Base-by-base conservation (phyloP, 352 stramenopile species). In the Globisporangium uncinulatum region DNA sequence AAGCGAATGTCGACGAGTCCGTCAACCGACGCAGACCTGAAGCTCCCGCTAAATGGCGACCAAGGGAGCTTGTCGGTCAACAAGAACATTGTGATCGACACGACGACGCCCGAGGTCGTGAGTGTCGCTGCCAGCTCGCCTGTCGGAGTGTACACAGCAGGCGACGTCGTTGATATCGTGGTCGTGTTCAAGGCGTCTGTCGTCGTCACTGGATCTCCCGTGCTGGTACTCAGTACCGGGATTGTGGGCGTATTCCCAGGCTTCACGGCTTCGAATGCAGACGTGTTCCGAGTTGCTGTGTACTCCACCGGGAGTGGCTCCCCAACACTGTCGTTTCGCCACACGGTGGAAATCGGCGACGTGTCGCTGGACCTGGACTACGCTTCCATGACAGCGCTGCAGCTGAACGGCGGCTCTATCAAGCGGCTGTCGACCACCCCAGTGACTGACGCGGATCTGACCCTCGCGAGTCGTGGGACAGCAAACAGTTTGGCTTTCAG, bases 11-110 rank as follows among this genome's bases (percentile, higher is more conserved):
- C 76, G 2, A 84, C 73, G 0, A 73, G 62, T 2, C 67, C 81
- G 0, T 76, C 72, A 36, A 94, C 76, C 0, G 42, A 79, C 42
- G 78, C 76, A 1, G 32, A 74, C 0, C 53, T 89, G 15, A 79
- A 66, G 3, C 64, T 90, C 14, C 81, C 81, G 0, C 47, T 65
- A 0, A 86, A 86, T 46, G 79, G 74, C 32, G 71, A 78, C 20
- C 56, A 57, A n/a, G 77, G 79, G 1, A 89, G 79, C 63, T 46
- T 92, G 11, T 86, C 76, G 2, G 73, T 81, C 3, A 83, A 74
- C 44, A 87, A 83, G 48, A 88, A 89, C 53, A 75, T 92, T 7
- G 67, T 94, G 6, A 74, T 94, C 50, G 73, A 91, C 57, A 90
- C 83, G 0, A 76, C 67, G 0, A 67, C 70, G 24, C 76, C 81